Base-by-base conservation (phyloP, 2,329 filamentous ascomycete species). In the Scedosporium dehoogii region DNA sequence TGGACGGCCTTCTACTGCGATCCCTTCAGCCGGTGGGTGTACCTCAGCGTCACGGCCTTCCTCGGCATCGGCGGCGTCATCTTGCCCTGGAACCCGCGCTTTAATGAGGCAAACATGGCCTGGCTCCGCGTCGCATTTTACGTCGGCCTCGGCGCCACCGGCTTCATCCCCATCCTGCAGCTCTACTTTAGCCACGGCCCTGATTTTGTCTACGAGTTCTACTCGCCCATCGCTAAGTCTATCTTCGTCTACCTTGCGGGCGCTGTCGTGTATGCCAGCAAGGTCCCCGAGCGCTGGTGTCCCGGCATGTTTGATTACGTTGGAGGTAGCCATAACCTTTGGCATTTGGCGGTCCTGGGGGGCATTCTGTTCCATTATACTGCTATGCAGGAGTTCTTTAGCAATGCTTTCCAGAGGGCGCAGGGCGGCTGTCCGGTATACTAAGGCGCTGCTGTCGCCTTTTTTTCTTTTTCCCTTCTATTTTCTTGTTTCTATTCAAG, bases 1-100 rank as follows among this genome's bases (percentile, higher is more conserved):
- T 99, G 97, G 78, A 97, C 94, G 0, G 94, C 93, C 25, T 99
- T 99, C 75, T 99, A 99, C 79, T 97, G 94, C 78, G 94, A 99
- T 70, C 92, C 94, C 3, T 70, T 89, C 57, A 92, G 89, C 68
- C 88, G 92, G 62, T 94, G 89, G 83, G 80, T 84, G 12, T 99
- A 97, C 76, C 94, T 99, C 79, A 75, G 82, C 51, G 79, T 90
- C 59, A 97, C 94, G 2, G 88, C 90, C 63, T 73, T 87, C 14
- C 84, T 99, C 27, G 94, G 94, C 58, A 77, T 96, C 63, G 90
- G 87, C 46, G 94, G 94, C 63, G 91, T 96, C 66, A 90, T 97
- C 66, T 82, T 99, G 44, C 93, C 94, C 1, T 99, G 94, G 94
- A 91, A 96, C 74, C 94, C 94, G 33, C 88, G 85, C 21, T 99